Evolutionary conservation across 2,329 filamentous ascomycete species (phyloP).

Genomic region (Talaromyces sp.): DNA sequence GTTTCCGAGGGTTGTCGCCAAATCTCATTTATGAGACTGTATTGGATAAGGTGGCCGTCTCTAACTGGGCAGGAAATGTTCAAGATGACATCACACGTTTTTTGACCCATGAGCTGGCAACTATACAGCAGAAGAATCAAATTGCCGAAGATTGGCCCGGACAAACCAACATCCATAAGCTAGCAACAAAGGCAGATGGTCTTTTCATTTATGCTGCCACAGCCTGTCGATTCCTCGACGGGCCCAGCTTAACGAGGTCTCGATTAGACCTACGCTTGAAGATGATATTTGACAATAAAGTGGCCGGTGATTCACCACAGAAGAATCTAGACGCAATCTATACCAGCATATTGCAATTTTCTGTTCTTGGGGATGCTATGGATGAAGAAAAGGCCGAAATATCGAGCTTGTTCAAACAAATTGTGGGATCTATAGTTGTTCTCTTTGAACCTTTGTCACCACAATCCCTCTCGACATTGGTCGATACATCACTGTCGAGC

Average conservation of each 20-base stretch:
- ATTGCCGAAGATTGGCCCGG: not conserved
- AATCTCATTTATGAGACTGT: slow-evolving; percentile 19
- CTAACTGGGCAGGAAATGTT: slow-evolving; percentile 1
- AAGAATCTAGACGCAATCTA: not conserved
- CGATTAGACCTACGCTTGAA: not conserved
- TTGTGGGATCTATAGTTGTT: not conserved
- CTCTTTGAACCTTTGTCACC: not conserved
- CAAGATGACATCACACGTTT: slow-evolving; percentile 10
- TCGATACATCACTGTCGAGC: not conserved
- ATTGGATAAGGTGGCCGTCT: not conserved
- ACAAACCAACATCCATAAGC: not conserved
- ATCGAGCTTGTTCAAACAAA: not conserved
- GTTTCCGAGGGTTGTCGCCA: slow-evolving; percentile 20
- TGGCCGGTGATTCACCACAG: not conserved
- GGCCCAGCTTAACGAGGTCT: not conserved
- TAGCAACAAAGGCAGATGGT: not conserved
- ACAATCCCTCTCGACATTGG: not conserved
- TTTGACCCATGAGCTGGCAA: not conserved
- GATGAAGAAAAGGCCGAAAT: not conserved
- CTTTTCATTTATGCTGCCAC: slow-evolving; percentile 5
- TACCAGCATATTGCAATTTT: not conserved
- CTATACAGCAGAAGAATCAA: not conserved
- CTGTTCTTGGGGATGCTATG: not conserved
- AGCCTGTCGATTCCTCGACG: not conserved
- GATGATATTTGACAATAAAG: not conserved